Conservation (phyloP, 257 asterid species). For the Paraleonurus japonicus region DNA sequence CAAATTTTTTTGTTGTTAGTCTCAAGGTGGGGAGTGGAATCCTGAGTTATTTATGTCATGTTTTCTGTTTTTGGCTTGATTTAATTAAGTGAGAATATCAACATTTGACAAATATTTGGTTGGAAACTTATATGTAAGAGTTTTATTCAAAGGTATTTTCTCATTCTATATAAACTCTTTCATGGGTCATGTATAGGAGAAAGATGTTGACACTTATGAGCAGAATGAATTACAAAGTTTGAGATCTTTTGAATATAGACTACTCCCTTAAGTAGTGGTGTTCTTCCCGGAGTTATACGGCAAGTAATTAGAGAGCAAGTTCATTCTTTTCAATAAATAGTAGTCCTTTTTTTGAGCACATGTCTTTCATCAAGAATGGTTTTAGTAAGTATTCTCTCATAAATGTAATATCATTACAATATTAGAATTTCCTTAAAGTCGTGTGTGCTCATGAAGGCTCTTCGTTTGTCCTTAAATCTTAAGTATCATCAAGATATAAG, state of each 20-base stretch:
- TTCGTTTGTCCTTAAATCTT: not conserved
- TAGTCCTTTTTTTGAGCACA: not conserved
- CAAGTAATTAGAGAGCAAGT: slow-evolving; percentile 79
- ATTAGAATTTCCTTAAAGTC: not conserved
- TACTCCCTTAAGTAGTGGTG: slow-evolving; percentile 72
- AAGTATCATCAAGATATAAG: not conserved
- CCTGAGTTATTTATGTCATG: not conserved
- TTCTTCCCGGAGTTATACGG: slow-evolving; percentile 86
- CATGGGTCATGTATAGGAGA: too few species aligned
- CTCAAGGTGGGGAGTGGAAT: slow-evolving; percentile 47
- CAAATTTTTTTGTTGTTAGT: slow-evolving; percentile 73
- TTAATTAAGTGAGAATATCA: not conserved
- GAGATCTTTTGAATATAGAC: slow-evolving; percentile 65
- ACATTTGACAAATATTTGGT: slow-evolving; percentile 5
- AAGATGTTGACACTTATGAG: slow-evolving; percentile 24
- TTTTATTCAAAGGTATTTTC: not conserved
- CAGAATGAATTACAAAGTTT: slow-evolving; percentile 29
- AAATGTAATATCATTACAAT: too few species aligned
- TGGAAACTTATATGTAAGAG: not conserved
- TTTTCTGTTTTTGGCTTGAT: not conserved
- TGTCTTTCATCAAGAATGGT: not conserved
- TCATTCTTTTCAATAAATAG: not conserved
- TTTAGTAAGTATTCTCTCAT: not conserved
- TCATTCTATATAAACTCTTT: too few species aligned
- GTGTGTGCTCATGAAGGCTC: not conserved